These are phyloP conservation scores for Phyllachora maydis DNA, from an alignment of 2,329 filamentous ascomycete species.

Conservation along the genomic window DNA sequence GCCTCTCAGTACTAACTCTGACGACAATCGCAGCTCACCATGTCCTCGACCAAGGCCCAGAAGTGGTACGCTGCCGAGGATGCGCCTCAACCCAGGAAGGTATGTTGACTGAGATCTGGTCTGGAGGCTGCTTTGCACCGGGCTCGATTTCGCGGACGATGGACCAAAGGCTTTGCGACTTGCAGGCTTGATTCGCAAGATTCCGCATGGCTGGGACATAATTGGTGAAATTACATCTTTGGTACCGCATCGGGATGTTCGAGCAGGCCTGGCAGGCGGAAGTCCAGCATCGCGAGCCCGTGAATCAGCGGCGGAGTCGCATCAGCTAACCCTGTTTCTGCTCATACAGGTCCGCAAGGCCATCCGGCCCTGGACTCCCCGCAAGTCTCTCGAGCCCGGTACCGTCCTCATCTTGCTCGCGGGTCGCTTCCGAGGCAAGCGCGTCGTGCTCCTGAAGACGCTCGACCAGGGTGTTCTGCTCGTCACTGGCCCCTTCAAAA, in stretches of 20 bases:
- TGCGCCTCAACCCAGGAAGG: constrained; percentile 77
- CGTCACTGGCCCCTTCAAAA: constrained; percentile 98
- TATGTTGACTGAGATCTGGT: constrained; percentile 47
- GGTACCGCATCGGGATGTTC: no score
- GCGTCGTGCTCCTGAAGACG: constrained; percentile 94
- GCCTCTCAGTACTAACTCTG: no score
- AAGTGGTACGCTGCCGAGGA: constrained; percentile 99
- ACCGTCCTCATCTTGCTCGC: constrained; percentile 97
- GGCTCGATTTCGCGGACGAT: no score
- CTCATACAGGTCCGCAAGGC: constrained; percentile 71
- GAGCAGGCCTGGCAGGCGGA: no score
- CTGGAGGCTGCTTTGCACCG: no score
- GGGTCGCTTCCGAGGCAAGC: constrained; percentile 99
- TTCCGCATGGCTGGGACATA: no score
- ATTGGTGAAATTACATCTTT: no score
- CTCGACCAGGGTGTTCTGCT: constrained; percentile 96
- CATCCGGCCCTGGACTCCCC: constrained; percentile 69
- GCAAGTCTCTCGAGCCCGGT: constrained; percentile 79
- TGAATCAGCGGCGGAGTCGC: no score
- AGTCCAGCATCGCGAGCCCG: no score
- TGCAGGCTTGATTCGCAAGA: no score
- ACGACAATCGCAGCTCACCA: no score
- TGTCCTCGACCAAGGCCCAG: constrained; percentile 91
- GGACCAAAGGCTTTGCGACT: no score
- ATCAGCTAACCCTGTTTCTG: neutral